Conservation (phyloP, 2,329 filamentous ascomycete species). For the Sordariomycetes sp. region DNA sequence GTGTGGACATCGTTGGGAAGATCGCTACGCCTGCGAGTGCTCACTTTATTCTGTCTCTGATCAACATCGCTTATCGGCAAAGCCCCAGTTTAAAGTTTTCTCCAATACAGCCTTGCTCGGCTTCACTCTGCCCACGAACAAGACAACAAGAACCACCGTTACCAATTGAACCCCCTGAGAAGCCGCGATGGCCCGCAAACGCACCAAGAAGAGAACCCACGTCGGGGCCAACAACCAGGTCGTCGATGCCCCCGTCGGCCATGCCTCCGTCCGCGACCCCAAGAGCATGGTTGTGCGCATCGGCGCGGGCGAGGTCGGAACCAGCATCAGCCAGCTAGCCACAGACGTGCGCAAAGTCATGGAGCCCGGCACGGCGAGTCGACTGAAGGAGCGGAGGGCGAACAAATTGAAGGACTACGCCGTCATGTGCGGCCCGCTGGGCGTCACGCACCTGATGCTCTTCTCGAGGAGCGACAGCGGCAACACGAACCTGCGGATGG, state of each 20-base stretch:
- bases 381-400: constrained; percentile 79
- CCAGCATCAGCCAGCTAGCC: constrained; percentile 83
- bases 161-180: constrained; percentile 4
- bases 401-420: constrained; percentile 90
- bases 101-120: background rate
- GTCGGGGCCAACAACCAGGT: constrained; percentile 55
- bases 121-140: background rate
- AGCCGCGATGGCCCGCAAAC: constrained; percentile 66
- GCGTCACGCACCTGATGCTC: constrained; percentile 84
- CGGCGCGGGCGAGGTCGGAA: constrained; percentile 85
- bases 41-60: too few species aligned
- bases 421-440: constrained; percentile 88
- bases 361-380: constrained; percentile 87
- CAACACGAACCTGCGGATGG: constrained; percentile 86
- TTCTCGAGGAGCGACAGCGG: constrained; percentile 85
- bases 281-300: constrained; percentile 99
- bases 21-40: too few species aligned
- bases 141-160: background rate
- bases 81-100: constrained; percentile 3
- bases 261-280: constrained; percentile 59
- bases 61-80: constrained; percentile 3
- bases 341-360: constrained; percentile 88
- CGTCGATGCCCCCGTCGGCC: constrained; percentile 43
- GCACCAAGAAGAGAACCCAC: constrained; percentile 87
- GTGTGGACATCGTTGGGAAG: too few species aligned